Base-by-base conservation (phyloP, 2,329 filamentous ascomycete genomes). In the Venturia nashicola region DNA sequence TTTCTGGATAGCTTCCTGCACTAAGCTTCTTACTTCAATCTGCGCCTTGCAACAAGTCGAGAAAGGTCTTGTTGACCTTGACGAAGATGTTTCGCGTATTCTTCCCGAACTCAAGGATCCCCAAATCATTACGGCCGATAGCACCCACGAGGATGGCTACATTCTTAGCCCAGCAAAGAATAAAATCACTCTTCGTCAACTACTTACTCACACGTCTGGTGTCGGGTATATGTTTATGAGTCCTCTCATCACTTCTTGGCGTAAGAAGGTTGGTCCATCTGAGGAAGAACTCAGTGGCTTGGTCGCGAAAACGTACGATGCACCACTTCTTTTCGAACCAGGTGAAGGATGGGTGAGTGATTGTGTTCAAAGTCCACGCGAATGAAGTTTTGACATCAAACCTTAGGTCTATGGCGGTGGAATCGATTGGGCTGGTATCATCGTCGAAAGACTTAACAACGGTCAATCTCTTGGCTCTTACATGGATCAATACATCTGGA, bases 1-100 rank as follows among this genome's bases (percentile, higher is more conserved):
- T 8, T 73, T 75, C 71, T 76, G 73, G 73, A 69, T 75, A 16
- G 73, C 74, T 8, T 74, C 72, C 3, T 75, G 72, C 68, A 75
- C 72, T n/a, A 76, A 76, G 65, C 69, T 76, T 20, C 70, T 76
- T 67, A 73, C 73, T 1, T 69, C 69, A 0, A 70, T 76, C 42
- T 70, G 68, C 46, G 68, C 67, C 3, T 66, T 75, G 66, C 71
- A 76, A 59, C 70, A 72, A 46, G 72, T 76, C 0, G 74, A 76
- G 51, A 68, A 68, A 34, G 72, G 72, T 3, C 67, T 70, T 3
- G 59, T 74, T 14, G 65, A 65, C 1, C 69, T 76, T 0, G 71
- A 75, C 59, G 71, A 70, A 8, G 70, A 73, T 0, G 66, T 75
- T 20, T 40, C 51, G 16, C 64, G 62, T 2, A 65, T 69, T n/a